phyloP scores from a whole-genome alignment of 345 rosid species.

The Murraya koenigii region DNA sequence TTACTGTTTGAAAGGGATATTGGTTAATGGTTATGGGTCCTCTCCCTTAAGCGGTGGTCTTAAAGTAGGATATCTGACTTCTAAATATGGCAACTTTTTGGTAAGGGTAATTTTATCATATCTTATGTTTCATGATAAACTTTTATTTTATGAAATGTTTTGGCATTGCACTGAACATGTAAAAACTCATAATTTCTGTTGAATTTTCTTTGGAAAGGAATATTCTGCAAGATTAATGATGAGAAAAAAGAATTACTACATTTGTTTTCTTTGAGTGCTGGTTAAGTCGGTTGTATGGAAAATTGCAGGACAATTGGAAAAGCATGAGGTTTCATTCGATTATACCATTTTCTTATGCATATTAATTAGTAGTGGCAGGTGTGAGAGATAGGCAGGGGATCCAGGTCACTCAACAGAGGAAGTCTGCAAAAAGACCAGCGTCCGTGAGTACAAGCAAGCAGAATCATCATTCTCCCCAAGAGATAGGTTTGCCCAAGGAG shows the following conservation, averaged over 20 bases:
- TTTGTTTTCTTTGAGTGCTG: neutral
- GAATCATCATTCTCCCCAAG: constrained; percentile 38
- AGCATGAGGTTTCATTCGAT: no score
- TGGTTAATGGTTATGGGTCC: neutral
- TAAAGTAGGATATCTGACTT: neutral
- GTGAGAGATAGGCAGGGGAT: constrained; percentile 11
- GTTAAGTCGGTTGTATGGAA: neutral
- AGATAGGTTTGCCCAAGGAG: constrained; percentile 39
- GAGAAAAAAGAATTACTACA: no score
- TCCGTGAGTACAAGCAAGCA: constrained; percentile 10
- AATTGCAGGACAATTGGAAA: no score
- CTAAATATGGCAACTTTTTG: neutral
- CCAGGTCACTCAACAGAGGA: constrained; percentile 14
- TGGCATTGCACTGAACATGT: neutral
- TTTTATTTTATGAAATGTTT: no score
- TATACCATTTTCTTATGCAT: neutral
- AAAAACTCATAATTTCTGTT: neutral
- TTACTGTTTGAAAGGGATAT: neutral
- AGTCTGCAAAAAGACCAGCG: neutral
- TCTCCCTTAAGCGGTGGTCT: neutral
- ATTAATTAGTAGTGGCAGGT: constrained; percentile 15
- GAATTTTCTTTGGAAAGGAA: neutral
- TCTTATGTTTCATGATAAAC: no score
- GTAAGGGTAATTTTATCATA: no score
- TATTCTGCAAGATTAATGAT: neutral